A percentile compares a stretch with the other conserved stretches of the same genome.
phyloP scores from a whole-genome alignment of 2,329 filamentous ascomycete genomes.

The Colletotrichum musae region DNA sequence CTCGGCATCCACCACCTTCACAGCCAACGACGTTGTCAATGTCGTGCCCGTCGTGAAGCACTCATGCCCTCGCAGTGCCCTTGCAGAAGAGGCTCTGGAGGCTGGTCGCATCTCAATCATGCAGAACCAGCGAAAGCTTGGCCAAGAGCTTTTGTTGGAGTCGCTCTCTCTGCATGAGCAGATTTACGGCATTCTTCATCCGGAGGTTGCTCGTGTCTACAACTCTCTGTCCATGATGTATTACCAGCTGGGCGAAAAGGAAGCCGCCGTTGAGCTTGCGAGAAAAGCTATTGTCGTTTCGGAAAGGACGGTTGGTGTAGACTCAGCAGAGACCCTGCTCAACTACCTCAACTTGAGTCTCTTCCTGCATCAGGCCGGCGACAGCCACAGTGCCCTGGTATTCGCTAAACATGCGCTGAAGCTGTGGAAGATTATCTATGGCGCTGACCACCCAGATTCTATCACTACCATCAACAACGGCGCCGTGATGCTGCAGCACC shows the following conservation, averaged over 20 bases:
- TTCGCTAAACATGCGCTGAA: constrained; percentile 95
- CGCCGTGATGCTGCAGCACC: constrained; percentile 96
- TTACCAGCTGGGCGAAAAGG: constrained; percentile 98
- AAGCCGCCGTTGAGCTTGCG: constrained; percentile 92
- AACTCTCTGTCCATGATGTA: constrained; percentile 96
- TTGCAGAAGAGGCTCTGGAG: constrained; percentile 96
- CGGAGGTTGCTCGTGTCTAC: constrained; percentile 95
- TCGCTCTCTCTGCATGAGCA: constrained; percentile 97
- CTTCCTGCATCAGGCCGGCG: constrained; percentile 92
- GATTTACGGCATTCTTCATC: constrained; percentile 97
- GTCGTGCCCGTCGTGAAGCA: constrained; percentile 97
- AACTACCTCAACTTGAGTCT: constrained; percentile 96
- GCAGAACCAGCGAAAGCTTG: constrained; percentile 94
- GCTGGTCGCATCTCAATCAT: constrained; percentile 96
- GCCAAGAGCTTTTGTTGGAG: constrained; percentile 95
- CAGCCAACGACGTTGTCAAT: constrained; percentile 88
- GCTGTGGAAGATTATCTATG: constrained; percentile 98
- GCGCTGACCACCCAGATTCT: constrained; percentile 92
- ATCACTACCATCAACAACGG: constrained; percentile 99
- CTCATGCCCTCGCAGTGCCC: constrained; percentile 87
- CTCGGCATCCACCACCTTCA: constrained; percentile 68
- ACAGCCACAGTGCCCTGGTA: constrained; percentile 87
- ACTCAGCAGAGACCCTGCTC: constrained; percentile 93
- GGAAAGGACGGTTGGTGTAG: constrained; percentile 92
- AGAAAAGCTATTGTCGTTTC: constrained; percentile 97